A percentile compares a stretch with the other conserved stretches of the same genome.
Conservation (phyloP, 2,329 filamentous ascomycete genomes). For the Fusarium cicatricum region DNA sequence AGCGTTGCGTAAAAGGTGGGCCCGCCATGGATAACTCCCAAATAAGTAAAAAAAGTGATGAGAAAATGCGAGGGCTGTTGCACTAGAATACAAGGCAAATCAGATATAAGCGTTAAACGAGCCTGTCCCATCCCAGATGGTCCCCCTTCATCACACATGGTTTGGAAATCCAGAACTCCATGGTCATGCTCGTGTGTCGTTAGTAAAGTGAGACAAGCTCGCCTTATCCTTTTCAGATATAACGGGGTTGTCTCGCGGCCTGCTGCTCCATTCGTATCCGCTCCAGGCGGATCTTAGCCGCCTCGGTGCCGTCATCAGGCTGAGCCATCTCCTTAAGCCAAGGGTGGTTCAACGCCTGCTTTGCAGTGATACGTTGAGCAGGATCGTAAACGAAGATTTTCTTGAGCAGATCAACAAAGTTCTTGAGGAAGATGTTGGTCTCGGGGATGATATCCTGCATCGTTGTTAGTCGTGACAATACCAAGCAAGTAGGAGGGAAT, state of each 20-base stretch:
- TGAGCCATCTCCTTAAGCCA: conserved; percentile 72
- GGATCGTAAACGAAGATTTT: conserved; percentile 77
- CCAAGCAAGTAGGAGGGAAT: neutral
- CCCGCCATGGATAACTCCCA: conserved; percentile 38
- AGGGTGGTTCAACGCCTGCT: conserved; percentile 70
- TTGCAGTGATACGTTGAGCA: conserved; percentile 70
- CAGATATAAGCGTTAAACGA: conserved; percentile 32
- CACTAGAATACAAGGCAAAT: conserved; percentile 45
- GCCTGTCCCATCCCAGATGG: conserved; percentile 23
- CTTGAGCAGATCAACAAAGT: conserved; percentile 70
- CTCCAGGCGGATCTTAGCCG: conserved; percentile 68
- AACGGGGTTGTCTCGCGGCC: conserved; percentile 32
- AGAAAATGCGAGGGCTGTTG: conserved; percentile 38
- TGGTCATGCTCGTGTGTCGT: conserved; percentile 47
- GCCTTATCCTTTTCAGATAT: conserved; percentile 38
- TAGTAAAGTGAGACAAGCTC: conserved; percentile 33
- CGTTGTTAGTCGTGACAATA: conserved; percentile 7
- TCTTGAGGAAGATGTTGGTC: conserved; percentile 65
- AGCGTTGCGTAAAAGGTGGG: conserved; percentile 33
- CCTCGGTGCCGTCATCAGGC: conserved; percentile 73
- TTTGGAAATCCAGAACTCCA: conserved; percentile 41
- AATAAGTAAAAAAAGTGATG: conserved; percentile 26
- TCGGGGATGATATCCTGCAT: conserved; percentile 70
- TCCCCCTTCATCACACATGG: conserved; percentile 38
- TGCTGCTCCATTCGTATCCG: conserved; percentile 56